These are phyloP conservation scores for Moesziomyces parantarcticus DNA, from an alignment of 1,284 basidiomycete species.

Conservation along the genomic window DNA sequence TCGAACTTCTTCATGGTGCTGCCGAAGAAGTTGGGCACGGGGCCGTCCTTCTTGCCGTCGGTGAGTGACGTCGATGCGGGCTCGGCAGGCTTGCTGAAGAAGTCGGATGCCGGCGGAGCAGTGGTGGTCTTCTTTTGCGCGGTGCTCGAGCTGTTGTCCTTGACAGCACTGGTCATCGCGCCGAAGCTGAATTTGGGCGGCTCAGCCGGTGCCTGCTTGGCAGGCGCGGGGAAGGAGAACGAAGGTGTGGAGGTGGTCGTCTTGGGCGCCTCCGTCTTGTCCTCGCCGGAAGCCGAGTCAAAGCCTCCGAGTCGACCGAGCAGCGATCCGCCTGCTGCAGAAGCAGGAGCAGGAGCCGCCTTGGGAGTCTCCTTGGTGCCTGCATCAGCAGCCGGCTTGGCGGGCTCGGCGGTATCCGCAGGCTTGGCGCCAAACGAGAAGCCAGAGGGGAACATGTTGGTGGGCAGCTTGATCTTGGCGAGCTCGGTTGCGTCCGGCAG, in stretches of 20 bases:
- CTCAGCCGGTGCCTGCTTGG: constrained; percentile 23
- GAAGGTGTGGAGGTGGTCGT: constrained; percentile 15
- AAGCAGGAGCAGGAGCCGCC: constrained; percentile 4
- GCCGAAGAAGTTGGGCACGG: constrained; percentile 61
- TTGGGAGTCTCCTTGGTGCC: neutral
- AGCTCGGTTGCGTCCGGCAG: constrained; percentile 58
- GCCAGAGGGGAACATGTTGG: constrained; percentile 58
- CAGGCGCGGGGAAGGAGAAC: constrained; percentile 47
- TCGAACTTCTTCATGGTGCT: constrained; percentile 48
- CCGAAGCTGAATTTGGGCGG: constrained; percentile 49
- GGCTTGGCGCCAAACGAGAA: constrained; percentile 54
- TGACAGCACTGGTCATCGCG: constrained; percentile 9
- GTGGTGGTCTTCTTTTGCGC: constrained; percentile 12
- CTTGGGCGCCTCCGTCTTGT: constrained; percentile 21
- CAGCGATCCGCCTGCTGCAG: constrained; percentile 24
- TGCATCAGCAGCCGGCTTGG: neutral
- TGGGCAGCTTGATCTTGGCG: constrained; percentile 64
- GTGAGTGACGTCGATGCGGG: constrained; percentile 19
- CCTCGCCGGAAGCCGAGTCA: constrained; percentile 36
- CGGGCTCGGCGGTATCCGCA: constrained; percentile 2
- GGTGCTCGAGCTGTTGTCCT: constrained; percentile 1
- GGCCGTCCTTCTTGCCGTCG: constrained; percentile 56
- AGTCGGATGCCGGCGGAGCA: constrained; percentile 32
- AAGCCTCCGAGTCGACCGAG: constrained; percentile 53
- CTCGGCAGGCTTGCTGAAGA: constrained; percentile 42